Evolutionary conservation across 192 early-diverging fungal species (phyloP).

Genomic region (Chytriomyces sp.): DNA sequence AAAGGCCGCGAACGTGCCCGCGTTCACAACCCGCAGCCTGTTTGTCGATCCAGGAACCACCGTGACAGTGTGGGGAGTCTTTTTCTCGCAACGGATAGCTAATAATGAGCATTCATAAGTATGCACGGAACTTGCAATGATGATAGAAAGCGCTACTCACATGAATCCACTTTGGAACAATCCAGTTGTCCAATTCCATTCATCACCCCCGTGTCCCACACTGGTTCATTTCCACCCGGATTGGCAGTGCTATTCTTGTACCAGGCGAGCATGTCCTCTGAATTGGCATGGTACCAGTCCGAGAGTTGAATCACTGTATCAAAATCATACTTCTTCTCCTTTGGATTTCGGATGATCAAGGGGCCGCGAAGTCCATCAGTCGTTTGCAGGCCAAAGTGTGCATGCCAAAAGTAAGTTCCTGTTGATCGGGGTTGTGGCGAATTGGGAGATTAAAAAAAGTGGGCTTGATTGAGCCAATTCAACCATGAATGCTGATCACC

Average conservation of each 20-base stretch:
- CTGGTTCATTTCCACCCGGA: conserved; percentile 66
- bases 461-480: no score
- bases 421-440: no score
- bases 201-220: conserved; percentile 62
- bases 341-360: conserved; percentile 65
- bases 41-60: conserved; percentile 75
- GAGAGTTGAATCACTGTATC: no score
- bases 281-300: conserved; percentile 65
- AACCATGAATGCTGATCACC: no score
- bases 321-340: no score
- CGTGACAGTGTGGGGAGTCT: conserved; percentile 25
- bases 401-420: conserved; percentile 13
- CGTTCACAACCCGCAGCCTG: conserved; percentile 73
- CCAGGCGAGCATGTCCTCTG: conserved; percentile 41
- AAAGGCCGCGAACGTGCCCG: conserved; percentile 72
- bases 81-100: conserved; percentile 59
- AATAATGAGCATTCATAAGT: conserved; percentile 52
- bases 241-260: conserved; percentile 55
- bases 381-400: conserved; percentile 54
- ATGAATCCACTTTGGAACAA: no score
- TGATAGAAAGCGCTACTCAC: conserved; percentile 23
- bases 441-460: no score
- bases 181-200: conserved; percentile 41
- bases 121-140: conserved; percentile 43
- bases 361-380: conserved; percentile 74